phyloP scores from a whole-genome alignment of 2,329 filamentous ascomycete species.

The Penicillium sp. region DNA sequence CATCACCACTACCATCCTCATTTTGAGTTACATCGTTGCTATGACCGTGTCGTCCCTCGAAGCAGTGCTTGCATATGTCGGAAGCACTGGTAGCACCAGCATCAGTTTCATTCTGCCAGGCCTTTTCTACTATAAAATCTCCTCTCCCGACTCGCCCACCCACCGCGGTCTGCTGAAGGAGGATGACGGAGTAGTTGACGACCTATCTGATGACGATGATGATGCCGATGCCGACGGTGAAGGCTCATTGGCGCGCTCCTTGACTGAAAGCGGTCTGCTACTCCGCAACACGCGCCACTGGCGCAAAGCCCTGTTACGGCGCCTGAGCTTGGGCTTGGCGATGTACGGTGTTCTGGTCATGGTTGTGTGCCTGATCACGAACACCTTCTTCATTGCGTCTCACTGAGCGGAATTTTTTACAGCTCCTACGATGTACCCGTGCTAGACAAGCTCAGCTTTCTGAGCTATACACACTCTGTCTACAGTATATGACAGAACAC shows the following conservation, averaged over 20 bases:
- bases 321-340: conserved; percentile 72
- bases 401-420: conserved; percentile 51
- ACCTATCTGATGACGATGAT: conserved; percentile 52
- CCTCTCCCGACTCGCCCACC: conserved; percentile 79
- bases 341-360: conserved; percentile 87
- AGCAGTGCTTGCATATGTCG: conserved; percentile 91
- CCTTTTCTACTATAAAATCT: conserved; percentile 98
- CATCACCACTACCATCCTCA: conserved; percentile 83
- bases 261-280: conserved; percentile 61
- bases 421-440: conserved; percentile 2
- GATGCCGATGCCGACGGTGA: conserved; percentile 38
- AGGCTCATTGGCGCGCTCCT: conserved; percentile 47
- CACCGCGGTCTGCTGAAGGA: conserved; percentile 89
- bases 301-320: conserved; percentile 68
- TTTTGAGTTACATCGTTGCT: conserved; percentile 82
- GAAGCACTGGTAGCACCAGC: conserved; percentile 88
- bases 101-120: conserved; percentile 97
- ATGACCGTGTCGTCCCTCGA: conserved; percentile 90
- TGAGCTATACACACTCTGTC: neutral
- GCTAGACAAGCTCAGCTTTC: neutral
- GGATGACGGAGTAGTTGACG: conserved; percentile 72
- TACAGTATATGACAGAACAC: neutral
- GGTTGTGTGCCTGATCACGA: conserved; percentile 82
- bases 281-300: conserved; percentile 66
- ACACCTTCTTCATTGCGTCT: conserved; percentile 74